Conservation (phyloP, 306 rosid species). For the Morella rubra region DNA sequence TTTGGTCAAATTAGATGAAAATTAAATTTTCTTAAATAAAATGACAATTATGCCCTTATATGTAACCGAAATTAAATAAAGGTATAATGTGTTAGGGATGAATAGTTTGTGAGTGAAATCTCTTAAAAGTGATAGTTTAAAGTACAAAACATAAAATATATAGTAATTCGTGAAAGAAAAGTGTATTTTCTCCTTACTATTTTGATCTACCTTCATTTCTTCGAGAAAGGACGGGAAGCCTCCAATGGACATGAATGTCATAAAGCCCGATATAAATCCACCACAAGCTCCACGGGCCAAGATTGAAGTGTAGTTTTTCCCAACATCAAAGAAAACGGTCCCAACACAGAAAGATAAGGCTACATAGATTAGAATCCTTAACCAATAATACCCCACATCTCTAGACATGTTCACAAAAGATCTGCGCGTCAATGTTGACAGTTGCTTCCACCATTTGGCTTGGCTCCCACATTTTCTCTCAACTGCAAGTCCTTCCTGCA, state of each 20-base stretch:
- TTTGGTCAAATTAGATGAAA: too few species aligned
- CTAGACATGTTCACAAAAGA: constrained; percentile 87
- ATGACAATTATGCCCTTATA: too few species aligned
- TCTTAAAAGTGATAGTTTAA: too few species aligned
- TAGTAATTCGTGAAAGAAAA: too few species aligned
- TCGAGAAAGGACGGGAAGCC: constrained; percentile 96
- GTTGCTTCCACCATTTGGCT: constrained; percentile 85
- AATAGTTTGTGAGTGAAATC: too few species aligned
- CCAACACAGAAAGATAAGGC: constrained; percentile 73
- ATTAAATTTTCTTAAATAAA: too few species aligned
- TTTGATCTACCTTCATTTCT: constrained; percentile 71
- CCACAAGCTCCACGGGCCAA: constrained; percentile 87
- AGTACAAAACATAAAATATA: too few species aligned
- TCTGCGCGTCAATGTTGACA: constrained; percentile 63
- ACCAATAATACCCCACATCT: constrained; percentile 90
- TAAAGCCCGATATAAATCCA: constrained; percentile 80
- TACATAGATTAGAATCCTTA: constrained; percentile 62
- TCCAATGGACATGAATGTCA: constrained; percentile 95
- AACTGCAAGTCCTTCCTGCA: constrained; percentile 49
- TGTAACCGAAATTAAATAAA: too few species aligned
- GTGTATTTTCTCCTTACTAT: not conserved
- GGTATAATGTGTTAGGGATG: too few species aligned
- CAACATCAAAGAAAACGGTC: constrained; percentile 60
- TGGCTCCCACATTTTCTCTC: constrained; percentile 48
- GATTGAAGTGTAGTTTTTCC: constrained; percentile 58